A percentile compares a stretch with the other conserved stretches of the same genome.
Evolutionary conservation across 2,329 filamentous ascomycete genomes (phyloP).

Genomic region (Lachnellula hyalina): DNA sequence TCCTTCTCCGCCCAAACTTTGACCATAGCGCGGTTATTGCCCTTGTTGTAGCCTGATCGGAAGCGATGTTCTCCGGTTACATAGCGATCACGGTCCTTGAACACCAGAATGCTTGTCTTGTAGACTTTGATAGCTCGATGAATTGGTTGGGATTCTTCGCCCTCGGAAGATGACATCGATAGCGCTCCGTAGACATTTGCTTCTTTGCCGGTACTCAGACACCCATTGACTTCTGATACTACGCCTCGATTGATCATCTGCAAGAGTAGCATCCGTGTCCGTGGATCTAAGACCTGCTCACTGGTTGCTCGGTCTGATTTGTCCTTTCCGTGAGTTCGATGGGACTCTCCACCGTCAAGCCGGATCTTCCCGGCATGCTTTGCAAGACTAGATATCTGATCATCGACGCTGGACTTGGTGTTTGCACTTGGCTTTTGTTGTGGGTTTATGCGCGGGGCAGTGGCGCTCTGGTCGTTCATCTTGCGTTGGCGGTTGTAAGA

Average conservation of each 20-base stretch:
- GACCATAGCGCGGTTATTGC: constrained; percentile 93
- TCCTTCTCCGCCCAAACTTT: constrained; percentile 99
- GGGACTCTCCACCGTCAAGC: constrained; percentile 60
- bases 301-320: constrained; percentile 90
- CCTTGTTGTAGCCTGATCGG: constrained; percentile 85
- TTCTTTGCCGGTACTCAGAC: constrained; percentile 94
- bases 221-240: constrained; percentile 88
- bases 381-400: constrained; percentile 79
- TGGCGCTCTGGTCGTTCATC: constrained; percentile 47
- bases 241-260: constrained; percentile 93
- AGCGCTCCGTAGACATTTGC: constrained; percentile 96
- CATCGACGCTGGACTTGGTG: constrained; percentile 73
- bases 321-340: constrained; percentile 63
- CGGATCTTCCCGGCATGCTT: constrained; percentile 82
- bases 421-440: constrained; percentile 71
- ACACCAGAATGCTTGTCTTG: constrained; percentile 95
- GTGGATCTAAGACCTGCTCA: constrained; percentile 89
- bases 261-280: constrained; percentile 90
- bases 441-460: constrained; percentile 63
- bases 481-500: constrained; percentile 77
- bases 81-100: constrained; percentile 96
- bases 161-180: constrained; percentile 49
- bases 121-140: constrained; percentile 97
- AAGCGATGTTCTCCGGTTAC: constrained; percentile 93
- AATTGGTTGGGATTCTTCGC: constrained; percentile 43